Percentiles rank a stretch among this genome's conserved stretches.
Evolutionary conservation across 2,329 filamentous ascomycete species (phyloP).

Genomic region (Acephala macrosclerotiorum): DNA sequence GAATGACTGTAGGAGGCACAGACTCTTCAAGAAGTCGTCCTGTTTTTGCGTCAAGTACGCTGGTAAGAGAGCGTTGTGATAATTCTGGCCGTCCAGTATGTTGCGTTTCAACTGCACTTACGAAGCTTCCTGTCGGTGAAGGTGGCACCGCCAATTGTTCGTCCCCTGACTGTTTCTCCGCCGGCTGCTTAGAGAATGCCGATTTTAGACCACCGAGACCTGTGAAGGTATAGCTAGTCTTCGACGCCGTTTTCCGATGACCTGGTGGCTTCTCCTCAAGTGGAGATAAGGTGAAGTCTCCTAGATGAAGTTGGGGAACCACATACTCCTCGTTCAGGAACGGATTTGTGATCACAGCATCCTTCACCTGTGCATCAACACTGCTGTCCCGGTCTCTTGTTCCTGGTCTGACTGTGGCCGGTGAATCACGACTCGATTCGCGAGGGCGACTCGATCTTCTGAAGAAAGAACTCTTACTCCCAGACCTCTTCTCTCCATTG

Average conservation of each 20-base stretch:
- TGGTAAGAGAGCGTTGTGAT: conserved; percentile 10
- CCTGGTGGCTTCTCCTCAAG: conserved; percentile 7
- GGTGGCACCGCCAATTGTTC: conserved; percentile 8
- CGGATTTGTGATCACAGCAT: conserved; percentile 4
- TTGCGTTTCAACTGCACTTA: conserved; percentile 15
- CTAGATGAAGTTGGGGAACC: conserved; percentile 22
- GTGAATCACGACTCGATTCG: conserved; percentile 19
- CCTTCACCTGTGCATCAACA: background rate
- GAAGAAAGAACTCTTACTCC: conserved; percentile 18
- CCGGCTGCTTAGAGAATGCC: conserved; percentile 21
- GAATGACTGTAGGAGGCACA: conserved; percentile 3
- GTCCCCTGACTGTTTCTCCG: background rate
- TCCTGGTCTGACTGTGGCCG: conserved; percentile 8
- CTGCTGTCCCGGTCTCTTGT: background rate
- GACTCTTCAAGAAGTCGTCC: conserved; percentile 20
- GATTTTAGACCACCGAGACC: conserved; percentile 27
- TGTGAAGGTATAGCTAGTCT: conserved; percentile 1
- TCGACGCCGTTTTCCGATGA: conserved; percentile 15
- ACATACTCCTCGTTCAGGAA: conserved; percentile 27
- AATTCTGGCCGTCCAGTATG: background rate
- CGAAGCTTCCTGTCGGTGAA: conserved; percentile 21
- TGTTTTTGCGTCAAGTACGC: background rate
- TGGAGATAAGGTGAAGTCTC: conserved; percentile 18
- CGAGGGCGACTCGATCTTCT: conserved; percentile 20
- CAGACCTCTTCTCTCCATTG: conserved; percentile 21